Conservation (phyloP, 441 rosid species). For the Euphorbia schlechtendalii region DNA sequence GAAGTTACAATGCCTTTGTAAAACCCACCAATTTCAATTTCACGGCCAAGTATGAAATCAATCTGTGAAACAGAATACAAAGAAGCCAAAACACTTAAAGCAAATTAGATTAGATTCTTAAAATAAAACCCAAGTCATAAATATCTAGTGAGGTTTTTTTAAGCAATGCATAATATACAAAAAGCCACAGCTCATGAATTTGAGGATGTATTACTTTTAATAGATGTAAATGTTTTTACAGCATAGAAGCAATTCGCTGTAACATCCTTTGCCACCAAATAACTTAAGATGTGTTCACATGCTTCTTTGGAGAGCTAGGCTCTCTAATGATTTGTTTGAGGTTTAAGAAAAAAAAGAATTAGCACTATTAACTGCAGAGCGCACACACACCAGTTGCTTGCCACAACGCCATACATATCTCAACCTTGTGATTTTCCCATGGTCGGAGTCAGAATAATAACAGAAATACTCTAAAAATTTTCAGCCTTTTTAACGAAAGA, state of each 20-base stretch:
- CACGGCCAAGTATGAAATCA: slow-evolving; percentile 73
- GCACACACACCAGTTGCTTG: no score
- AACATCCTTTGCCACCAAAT: no score
- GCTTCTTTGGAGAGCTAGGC: no score
- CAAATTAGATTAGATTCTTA: slow-evolving; percentile 5
- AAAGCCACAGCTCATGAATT: background rate
- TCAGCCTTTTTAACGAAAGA: background rate
- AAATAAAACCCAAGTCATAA: background rate
- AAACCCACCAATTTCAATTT: slow-evolving; percentile 79
- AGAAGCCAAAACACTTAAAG: slow-evolving; percentile 11
- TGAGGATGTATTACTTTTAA: background rate
- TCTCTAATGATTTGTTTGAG: background rate
- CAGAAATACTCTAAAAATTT: background rate
- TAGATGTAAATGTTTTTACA: background rate
- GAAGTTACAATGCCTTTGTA: slow-evolving; percentile 89
- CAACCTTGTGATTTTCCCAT: background rate
- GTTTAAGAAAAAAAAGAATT: background rate
- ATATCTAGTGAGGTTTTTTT: background rate
- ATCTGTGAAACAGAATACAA: slow-evolving; percentile 44
- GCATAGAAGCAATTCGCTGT: background rate
- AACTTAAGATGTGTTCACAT: no score
- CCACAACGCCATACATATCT: background rate
- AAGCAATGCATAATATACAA: background rate
- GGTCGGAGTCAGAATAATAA: background rate
- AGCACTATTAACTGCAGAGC: background rate